Evolutionary conservation across 352 stramenopile genomes (phyloP), one percentile per base, ranked within the genome.

Genomic region (Globisporangium radiosum): DNA sequence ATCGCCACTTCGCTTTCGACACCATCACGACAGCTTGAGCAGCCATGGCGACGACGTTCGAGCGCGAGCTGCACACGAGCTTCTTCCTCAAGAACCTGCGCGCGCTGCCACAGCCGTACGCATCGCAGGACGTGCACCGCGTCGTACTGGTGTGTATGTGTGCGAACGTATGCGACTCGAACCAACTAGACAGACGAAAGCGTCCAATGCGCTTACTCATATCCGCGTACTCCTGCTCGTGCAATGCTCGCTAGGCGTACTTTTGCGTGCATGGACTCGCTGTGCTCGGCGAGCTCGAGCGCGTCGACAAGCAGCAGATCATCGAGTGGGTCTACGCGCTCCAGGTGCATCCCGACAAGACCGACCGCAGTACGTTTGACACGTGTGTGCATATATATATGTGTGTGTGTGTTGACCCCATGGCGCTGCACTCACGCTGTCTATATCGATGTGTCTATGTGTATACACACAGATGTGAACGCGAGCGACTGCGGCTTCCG

Each of bases 321-420:
- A 74, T 95, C 56, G 85, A 96, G 53, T 96, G 85, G 85, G 72
- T 96, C 48, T 95, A 95, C 63, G 80, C 70, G 54, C 69, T 94
- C 47, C 86, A 95, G 58, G 76, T 95, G 55, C 69, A 85, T 54
- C 81, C 81, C 2, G 81, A 93, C 59, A 73, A 69, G 47, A 68
- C 66, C 39, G 81, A 92, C 54, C 71, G 64, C 47, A 78, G 81
- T 85, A 50, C 45, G 75, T 33, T 33, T 33, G 25, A 33, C 25
- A 2, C 2, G 25, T 33, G 25, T 33, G 25, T 33, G 25, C 25
- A 33, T 33, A 19, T 19, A 19, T 19, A 19, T 19, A 19, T 19
- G 2, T 33, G 25, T 33, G 25, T 33, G 25, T 33, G 25, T 33
- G 25, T 33, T 3, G 25, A 33, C 25, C 25, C 25, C 25, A 33